Conservation (phyloP, 2,329 filamentous ascomycete species). For the Orbilia oligospora region DNA sequence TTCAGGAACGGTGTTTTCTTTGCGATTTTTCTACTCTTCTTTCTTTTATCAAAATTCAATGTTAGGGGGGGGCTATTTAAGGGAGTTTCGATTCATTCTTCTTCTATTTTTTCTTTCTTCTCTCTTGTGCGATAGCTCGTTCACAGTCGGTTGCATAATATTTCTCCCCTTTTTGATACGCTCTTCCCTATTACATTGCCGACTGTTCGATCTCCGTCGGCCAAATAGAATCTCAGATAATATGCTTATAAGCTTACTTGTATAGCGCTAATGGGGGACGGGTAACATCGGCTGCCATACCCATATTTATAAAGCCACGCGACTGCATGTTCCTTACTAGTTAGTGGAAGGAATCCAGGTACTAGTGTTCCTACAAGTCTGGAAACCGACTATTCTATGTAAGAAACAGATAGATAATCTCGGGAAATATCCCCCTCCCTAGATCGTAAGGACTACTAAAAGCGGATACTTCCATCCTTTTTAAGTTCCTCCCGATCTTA, state of each 20-base stretch:
- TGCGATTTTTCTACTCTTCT: no score
- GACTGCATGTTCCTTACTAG: neutral
- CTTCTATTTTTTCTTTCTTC: neutral
- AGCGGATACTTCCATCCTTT: neutral
- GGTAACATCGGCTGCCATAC: neutral
- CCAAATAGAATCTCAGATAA: no score
- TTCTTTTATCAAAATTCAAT: neutral
- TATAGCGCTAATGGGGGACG: neutral
- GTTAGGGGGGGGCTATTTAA: no score
- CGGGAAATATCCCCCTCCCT: neutral
- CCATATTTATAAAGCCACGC: neutral
- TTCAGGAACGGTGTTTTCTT: constrained; percentile 8
- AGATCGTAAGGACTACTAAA: neutral
- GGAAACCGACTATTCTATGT: no score
- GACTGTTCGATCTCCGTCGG: no score
- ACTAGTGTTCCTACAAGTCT: neutral
- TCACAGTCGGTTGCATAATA: neutral
- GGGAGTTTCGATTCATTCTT: neutral
- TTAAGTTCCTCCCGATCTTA: no score
- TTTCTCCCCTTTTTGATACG: neutral
- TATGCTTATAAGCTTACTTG: no score
- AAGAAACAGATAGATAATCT: no score
- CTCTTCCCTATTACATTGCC: no score
- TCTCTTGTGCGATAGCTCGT: constrained; percentile 11
- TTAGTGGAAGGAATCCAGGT: neutral